Base-by-base conservation (phyloP, 1,284 basidiomycete species). In the Tremellales sp. region DNA sequence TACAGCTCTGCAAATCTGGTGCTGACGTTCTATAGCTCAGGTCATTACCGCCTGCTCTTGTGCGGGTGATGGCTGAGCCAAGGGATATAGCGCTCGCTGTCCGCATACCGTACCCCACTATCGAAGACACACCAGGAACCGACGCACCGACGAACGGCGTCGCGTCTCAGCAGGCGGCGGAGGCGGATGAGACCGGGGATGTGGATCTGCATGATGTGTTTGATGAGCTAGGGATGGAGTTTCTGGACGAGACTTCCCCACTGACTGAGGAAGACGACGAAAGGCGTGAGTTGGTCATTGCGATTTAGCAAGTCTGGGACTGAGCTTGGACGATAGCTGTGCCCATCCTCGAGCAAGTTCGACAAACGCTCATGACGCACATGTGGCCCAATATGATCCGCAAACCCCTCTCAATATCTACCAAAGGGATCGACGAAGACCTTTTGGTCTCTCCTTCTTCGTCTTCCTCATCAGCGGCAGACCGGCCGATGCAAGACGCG, bases 281-380 rank as follows among this genome's bases (percentile, higher is more conserved):
- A 49, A 42, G 67, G 36, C 68, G 67, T 72, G 52, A 59, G 70
- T 62, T 7, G 8, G 22, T 40, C 27, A 29, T 37, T 25, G 22
- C 22, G n/a, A 36, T 21, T 35, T 41, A 23, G 12, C 4, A 27
- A 8, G n/a, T 5, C 15, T 11, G 8, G 12, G 27, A 22, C 10
- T 43, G 19, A 1, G 21, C 26, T 33, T 39, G n/a, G 41, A 25
- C 15, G 13, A 15, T 6, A 21, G 3, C 15, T 25, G 15, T 39
- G 70, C 65, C 65, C 1, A 52, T 70, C 7, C 53, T 58, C 31
- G 67, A 72, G 15, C 53, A 45, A 1, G 51, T 70, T 3, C 56
- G 68, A 10, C 67, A 70, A 45, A 70, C 68, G 23, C 57, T 72
- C n/a, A 60, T 62, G 57, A 70, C 70, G 19, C 70, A 72, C 47